Base-by-base conservation (phyloP, 305 asterid species). In the Nicotiana rustica region DNA sequence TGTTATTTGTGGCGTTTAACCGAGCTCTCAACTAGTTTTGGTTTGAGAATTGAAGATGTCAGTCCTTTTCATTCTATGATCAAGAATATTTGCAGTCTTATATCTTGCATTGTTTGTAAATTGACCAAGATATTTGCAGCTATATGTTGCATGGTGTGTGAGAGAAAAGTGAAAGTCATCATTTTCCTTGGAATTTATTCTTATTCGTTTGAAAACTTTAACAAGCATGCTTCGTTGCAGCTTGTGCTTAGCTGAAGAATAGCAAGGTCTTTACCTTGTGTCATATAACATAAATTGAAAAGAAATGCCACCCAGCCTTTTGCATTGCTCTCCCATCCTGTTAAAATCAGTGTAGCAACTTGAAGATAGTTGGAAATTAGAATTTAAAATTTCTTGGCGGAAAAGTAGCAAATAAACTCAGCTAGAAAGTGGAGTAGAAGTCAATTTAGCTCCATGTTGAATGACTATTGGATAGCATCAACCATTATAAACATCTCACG, bases 1-100 rank as follows among this genome's bases (percentile, higher is more conserved):
- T 71, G 79, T 71, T 71, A 71, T 71, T 71, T 71, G 62, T 47
- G 62, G 21, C 79, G 47, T 70, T 61, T 33, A 18, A 38, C 77
- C 77, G 29, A 41, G 14, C 59, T 71, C 62, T 21, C 38, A 47
- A 19, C 61, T 71, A 47, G 79, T 47, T 71, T 71, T 71, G 9
- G 62, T 71, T 47, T 47, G 79, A 47, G 7, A 71, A 71, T 21
- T 71, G 61, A 47, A 17, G 25, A 47, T 47, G 25, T 44, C 19
- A 18, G 19, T 18, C 57, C 77, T 38, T 69, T 4, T 69, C 59
- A n/a, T 44, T 44, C 78, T 70, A 15, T 70, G 35, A 69, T 21
- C 77, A 69, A 13, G 35, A 41, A 70, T 70, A 70, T 70, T 41
- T 70, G 78, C 59, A 18, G 66, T 60, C 13, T 19, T 60, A 7